Evolutionary conservation across 495 filamentous ascomycete species (phyloP), one percentile per base, ranked within the genome.

Genomic region (Echria macrotheca): DNA sequence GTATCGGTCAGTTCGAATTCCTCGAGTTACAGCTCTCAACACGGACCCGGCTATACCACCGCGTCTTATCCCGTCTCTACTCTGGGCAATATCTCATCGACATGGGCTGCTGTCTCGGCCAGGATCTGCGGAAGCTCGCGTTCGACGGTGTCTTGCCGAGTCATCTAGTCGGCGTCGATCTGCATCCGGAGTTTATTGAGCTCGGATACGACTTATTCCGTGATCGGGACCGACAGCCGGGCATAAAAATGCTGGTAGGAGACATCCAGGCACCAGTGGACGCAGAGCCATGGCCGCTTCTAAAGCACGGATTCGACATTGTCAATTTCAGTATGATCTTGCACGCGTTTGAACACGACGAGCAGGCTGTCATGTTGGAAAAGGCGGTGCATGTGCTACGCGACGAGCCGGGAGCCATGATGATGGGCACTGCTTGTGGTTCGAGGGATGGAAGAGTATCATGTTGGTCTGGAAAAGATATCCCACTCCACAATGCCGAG

Each of bases 71-170:
- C 2, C 66, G 69, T 0, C 55, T 79, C 1, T 68, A 51, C 58
- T 57, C 24, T 26, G 52, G 51, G 24, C 56, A 43, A 49, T 75
- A 7, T 6, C 56, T 78, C 11, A 61, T 80, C 5, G 75, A 79
- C 41, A 52, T 77, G 0, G 74, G 75, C 0, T 76, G 72, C 54
- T 77, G 73, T 29, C 64, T 77, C 23, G 75, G 73, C 3, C 74
- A 78, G 38, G 76, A 75, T 36, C 32, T 81, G 22, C 75, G 77
- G 0, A 66, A 69, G 44, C 64, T 80, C 2, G 59, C 63, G n/a
- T 57, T 47, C 28, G 71, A 80, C 42, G 76, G 76, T 5, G 76
- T 63, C 2, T 66, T 59, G 0, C 49, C 56, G 0, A 33, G 40
- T 0, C 67, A 72, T 17, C 54, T 79, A 24, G 71, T 65, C 51